These are phyloP conservation scores for Rhodotorula mucilaginosa DNA, from an alignment of 1,284 basidiomycete species.

Conservation along the genomic window DNA sequence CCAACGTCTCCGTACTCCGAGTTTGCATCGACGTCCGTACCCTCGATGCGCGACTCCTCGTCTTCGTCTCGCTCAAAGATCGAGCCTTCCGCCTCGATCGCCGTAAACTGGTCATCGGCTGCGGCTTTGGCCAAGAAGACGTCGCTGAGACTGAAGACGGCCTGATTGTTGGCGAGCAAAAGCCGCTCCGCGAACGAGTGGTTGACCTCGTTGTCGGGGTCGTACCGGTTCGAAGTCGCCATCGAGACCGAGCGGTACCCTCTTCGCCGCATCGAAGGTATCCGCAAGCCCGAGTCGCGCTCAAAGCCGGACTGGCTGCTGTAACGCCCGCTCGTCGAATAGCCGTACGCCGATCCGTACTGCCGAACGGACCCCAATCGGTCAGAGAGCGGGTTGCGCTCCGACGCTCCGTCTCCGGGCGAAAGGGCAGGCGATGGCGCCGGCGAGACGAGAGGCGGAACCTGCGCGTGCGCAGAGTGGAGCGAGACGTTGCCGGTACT, in stretches of 20 bases:
- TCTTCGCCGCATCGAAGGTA: conserved; percentile 28
- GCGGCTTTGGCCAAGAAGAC: conserved; percentile 91
- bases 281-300: conserved; percentile 32
- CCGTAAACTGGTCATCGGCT: conserved; percentile 62
- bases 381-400: conserved; percentile 47
- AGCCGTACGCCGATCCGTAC: conserved; percentile 76
- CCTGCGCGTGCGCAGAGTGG: conserved; percentile 4
- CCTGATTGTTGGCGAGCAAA: conserved; percentile 84
- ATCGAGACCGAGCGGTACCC: conserved; percentile 16
- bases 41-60: conserved; percentile 48
- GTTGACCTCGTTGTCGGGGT: conserved; percentile 39
- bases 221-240: conserved; percentile 35
- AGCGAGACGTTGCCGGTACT: conserved; percentile 8
- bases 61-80: conserved; percentile 52
- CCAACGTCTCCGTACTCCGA: conserved; percentile 32
- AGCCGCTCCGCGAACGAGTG: conserved; percentile 69
- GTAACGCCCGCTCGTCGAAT: conserved; percentile 45
- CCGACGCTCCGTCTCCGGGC: neutral
- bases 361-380: conserved; percentile 58
- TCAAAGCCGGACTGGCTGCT: conserved; percentile 9
- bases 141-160: conserved; percentile 82
- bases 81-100: conserved; percentile 56
- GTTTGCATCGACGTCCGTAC: conserved; percentile 40
- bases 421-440: conserved; percentile 13
- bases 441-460: conserved; percentile 16